phyloP scores from a whole-genome alignment of 176 grass and related monocot genomes.

The Aegilops speltoides region DNA sequence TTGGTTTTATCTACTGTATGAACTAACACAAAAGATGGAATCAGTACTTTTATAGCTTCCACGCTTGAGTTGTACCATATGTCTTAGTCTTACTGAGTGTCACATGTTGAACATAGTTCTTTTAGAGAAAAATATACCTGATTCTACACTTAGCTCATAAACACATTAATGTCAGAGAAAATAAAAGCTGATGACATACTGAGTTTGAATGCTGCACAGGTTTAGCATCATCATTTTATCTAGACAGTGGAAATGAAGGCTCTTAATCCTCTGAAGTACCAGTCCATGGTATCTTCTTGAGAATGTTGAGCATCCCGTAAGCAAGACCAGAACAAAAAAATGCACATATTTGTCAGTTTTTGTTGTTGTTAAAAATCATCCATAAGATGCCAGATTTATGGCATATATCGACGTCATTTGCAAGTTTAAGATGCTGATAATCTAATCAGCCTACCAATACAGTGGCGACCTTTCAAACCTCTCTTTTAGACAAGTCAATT shows the following conservation, averaged over 20 bases:
- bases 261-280: too few species aligned
- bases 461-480: background rate
- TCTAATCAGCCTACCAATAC: background rate
- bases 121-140: background rate
- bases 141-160: constrained; percentile 10
- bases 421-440: constrained; percentile 3
- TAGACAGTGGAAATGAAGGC: background rate
- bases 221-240: background rate
- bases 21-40: background rate
- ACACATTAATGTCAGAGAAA: background rate
- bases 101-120: background rate
- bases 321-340: background rate
- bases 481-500: background rate
- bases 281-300: background rate
- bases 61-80: background rate
- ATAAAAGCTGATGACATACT: constrained; percentile 1
- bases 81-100: background rate
- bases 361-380: background rate
- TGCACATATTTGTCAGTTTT: background rate
- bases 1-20: background rate
- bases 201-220: background rate
- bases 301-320: background rate
- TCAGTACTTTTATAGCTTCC: background rate
- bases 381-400: background rate
- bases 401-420: background rate